phyloP scores from a whole-genome alignment of 148 eudicot species.

The Polygonum maritimum region DNA sequence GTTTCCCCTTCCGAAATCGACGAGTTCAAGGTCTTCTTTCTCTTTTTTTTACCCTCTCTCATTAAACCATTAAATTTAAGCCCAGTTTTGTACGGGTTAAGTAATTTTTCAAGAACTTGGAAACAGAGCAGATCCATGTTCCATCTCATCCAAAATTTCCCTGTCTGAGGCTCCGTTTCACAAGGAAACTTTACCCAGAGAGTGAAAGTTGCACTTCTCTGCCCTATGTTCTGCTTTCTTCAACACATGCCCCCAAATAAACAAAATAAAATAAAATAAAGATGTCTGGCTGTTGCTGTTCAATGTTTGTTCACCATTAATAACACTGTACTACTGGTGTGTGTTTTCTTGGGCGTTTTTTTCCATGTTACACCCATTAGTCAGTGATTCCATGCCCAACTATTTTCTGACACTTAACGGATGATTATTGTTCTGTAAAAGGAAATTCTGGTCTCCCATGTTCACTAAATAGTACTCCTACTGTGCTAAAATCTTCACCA shows the following conservation, averaged over 20 bases:
- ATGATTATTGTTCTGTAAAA: background rate
- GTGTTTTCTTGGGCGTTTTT: background rate
- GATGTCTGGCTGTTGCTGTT: background rate
- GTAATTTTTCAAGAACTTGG: background rate
- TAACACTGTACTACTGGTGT: background rate
- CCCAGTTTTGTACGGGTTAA: background rate
- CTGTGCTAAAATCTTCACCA: background rate
- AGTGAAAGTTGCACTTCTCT: slow-evolving; percentile 10
- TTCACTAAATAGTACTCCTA: background rate
- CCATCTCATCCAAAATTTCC: background rate
- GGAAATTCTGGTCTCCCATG: background rate
- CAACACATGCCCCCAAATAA: slow-evolving; percentile 1
- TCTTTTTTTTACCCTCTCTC: background rate
- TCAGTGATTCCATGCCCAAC: background rate
- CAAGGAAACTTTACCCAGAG: slow-evolving; percentile 5
- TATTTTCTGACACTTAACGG: background rate
- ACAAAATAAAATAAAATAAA: background rate
- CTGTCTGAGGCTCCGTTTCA: background rate
- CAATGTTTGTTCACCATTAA: background rate
- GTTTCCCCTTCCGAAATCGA: slow-evolving; percentile 90
- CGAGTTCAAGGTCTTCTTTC: slow-evolving; percentile 59
- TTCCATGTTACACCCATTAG: background rate
- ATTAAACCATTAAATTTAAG: background rate
- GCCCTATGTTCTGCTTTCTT: slow-evolving; percentile 8
- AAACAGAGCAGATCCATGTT: slow-evolving; percentile 6